Conservation (phyloP, 371 early-diverging fungal genomes). For the Mucor velutinosus region DNA sequence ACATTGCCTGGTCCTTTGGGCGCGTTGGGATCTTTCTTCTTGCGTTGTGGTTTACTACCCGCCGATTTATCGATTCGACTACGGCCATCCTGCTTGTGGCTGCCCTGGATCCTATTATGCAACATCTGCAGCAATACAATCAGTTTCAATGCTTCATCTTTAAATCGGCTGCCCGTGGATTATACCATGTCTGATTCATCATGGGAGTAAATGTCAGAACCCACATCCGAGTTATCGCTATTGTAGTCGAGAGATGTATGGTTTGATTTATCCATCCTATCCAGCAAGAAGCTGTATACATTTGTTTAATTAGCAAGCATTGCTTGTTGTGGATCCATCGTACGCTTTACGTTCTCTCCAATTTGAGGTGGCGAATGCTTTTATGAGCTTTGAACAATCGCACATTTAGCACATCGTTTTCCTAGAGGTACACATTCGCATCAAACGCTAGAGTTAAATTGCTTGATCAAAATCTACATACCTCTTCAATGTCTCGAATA, state of each 20-base stretch:
- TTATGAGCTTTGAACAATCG: slow-evolving; percentile 48
- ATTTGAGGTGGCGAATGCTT: slow-evolving; percentile 41
- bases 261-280: slow-evolving; percentile 29
- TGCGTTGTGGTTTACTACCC: slow-evolving; percentile 33
- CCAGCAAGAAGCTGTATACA: slow-evolving; percentile 23
- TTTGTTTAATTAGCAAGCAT: neutral
- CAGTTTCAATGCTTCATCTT: neutral
- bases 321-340: neutral
- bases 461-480: slow-evolving; percentile 18
- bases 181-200: slow-evolving; percentile 14
- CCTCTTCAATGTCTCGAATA: slow-evolving; percentile 63
- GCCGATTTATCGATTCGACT: slow-evolving; percentile 1
- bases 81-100: neutral
- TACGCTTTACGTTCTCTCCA: slow-evolving; percentile 34
- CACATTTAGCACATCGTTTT: slow-evolving; percentile 48
- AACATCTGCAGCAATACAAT: neutral
- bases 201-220: slow-evolving; percentile 20
- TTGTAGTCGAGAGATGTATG: slow-evolving; percentile 3
- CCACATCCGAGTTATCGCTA: slow-evolving; percentile 26
- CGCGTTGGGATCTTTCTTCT: slow-evolving; percentile 67
- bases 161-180: neutral
- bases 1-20: slow-evolving; percentile 73
- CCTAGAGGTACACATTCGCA: slow-evolving; percentile 24
- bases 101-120: neutral
- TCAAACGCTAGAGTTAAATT: neutral